Evolutionary conservation across 352 stramenopile genomes (phyloP).

Genomic region (Halophytophthora batemanensis): DNA sequence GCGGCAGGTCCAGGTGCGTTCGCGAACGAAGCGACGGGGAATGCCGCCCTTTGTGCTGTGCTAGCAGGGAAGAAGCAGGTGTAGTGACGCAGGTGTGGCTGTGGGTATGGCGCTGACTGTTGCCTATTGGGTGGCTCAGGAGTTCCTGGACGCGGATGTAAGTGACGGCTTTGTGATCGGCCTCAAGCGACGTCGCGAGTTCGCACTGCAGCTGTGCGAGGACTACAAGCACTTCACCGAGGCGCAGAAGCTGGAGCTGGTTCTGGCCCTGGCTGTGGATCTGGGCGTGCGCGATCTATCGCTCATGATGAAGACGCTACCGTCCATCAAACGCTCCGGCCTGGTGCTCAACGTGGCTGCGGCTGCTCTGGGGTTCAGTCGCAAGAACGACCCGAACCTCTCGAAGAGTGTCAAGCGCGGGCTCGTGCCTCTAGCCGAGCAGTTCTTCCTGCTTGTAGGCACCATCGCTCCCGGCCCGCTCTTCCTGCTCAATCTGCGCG

Average conservation of each 20-base stretch:
- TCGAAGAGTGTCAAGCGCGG: constrained; percentile 85
- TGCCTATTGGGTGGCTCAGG: constrained; percentile 21
- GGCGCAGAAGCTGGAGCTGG: constrained; percentile 70
- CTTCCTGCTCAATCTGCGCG: constrained; percentile 69
- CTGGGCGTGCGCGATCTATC: constrained; percentile 77
- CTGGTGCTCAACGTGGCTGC: constrained; percentile 80
- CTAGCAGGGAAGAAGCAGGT: background rate
- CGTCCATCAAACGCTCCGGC: constrained; percentile 71
- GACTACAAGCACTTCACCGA: constrained; percentile 80
- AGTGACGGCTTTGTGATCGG: constrained; percentile 83
- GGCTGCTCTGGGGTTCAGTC: constrained; percentile 70
- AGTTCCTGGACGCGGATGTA: constrained; percentile 59
- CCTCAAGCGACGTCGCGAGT: constrained; percentile 75
- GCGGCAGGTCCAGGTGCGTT: constrained; percentile 42
- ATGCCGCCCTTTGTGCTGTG: too few relatives aligned
- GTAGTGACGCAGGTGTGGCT: background rate
- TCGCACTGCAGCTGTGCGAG: constrained; percentile 67
- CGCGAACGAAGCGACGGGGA: too few relatives aligned
- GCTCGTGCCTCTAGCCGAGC: constrained; percentile 74
- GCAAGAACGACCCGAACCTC: constrained; percentile 79
- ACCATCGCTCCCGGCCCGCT: constrained; percentile 67
- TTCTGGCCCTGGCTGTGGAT: constrained; percentile 77
- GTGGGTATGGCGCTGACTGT: too few relatives aligned
- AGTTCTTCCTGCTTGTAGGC: constrained; percentile 76
- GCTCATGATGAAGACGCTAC: constrained; percentile 77